Evolutionary conservation across 192 early-diverging fungal genomes (phyloP), one percentile per base, ranked within the genome.

Genomic region (Chytriomyces confervae): DNA sequence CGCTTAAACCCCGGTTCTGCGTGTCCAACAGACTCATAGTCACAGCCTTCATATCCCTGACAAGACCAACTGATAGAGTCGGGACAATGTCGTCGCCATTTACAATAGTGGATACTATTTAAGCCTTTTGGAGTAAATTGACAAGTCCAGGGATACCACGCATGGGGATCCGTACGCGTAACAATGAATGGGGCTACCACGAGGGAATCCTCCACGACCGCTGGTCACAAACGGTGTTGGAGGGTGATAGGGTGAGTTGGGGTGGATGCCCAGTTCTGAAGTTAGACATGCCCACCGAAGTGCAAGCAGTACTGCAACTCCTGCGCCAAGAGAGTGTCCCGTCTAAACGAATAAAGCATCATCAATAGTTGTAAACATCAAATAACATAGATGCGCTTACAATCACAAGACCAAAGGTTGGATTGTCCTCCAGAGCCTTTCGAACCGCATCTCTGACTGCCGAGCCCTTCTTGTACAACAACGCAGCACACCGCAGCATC

Each of bases 261-360:
- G 75, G 61, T 24, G 11, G 61, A 79, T 72, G 2, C 62, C 60
- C 7, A 65, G 72, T 36, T 75, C 78, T 9, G 50, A 10, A 44
- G 68, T 75, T 62, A 45, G 62, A 43, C 68, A 67, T 6, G 77
- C n/a, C 79, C 77, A 81, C 7, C 69, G 64, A 2, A 78, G 36
- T 20, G 88, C 94, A 91, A 97, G 16, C 91, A 78, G 29, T 93
- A 82, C 86, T 0, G 94, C 95, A 5, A 97, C 95, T 5, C 95
- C 95, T 43, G 89, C 95, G 57, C 95, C 95, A 20, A 97, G 79
- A 8, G 91, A 92, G 79, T 97, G 95, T 2, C 95, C 95, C 11
- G 93, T 94, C 51, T 96, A 71, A 23, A 65, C 6, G 61, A 77
- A 24, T 1, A 45, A 24, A n/a, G 3, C 10, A 20, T 29, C 36